A percentile compares a stretch with the other conserved stretches of the same genome.
Evolutionary conservation across 225 moss, liverwort and hornwort genomes (phyloP).

Genomic region (Bryoerythrophyllum caledonicum): DNA sequence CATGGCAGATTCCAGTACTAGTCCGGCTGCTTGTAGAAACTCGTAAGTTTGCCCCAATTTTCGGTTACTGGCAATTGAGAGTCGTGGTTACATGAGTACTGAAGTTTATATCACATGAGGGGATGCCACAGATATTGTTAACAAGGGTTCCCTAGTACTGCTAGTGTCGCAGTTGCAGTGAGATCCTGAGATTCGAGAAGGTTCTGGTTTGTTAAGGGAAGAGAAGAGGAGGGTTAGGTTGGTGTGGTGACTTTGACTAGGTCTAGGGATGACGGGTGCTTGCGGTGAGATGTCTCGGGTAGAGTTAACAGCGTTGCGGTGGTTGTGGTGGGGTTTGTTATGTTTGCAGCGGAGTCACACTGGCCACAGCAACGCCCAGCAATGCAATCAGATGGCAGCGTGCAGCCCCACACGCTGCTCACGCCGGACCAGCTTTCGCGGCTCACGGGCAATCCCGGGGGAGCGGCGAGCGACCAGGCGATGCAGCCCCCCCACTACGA

Average conservation of each 20-base stretch:
- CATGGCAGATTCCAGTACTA: slow-evolving; percentile 12
- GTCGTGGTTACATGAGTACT: not conserved
- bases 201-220: not conserved
- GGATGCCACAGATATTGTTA: not conserved
- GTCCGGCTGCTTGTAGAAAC: slow-evolving; percentile 7
- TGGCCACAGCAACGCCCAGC: slow-evolving; percentile 57
- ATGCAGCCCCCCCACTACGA: slow-evolving; percentile 71
- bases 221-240: not conserved
- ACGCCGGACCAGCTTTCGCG: slow-evolving; percentile 84
- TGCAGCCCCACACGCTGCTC: slow-evolving; percentile 77
- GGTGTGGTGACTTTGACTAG: not conserved
- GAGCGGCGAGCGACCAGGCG: slow-evolving; percentile 49
- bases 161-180: not conserved
- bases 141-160: too few relatives aligned
- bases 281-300: not conserved
- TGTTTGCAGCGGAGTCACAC: slow-evolving; percentile 40
- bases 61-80: not conserved
- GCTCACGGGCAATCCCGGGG: slow-evolving; percentile 65
- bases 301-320: slow-evolving; percentile 6
- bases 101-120: not conserved
- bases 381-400: slow-evolving; percentile 62
- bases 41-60: not conserved
- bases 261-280: not conserved
- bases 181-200: not conserved
- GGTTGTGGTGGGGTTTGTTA: slow-evolving; percentile 12